These are phyloP conservation scores for Cryptococcus neoformans DNA, from an alignment of 1,284 basidiomycete genomes.

Conservation along the genomic window DNA sequence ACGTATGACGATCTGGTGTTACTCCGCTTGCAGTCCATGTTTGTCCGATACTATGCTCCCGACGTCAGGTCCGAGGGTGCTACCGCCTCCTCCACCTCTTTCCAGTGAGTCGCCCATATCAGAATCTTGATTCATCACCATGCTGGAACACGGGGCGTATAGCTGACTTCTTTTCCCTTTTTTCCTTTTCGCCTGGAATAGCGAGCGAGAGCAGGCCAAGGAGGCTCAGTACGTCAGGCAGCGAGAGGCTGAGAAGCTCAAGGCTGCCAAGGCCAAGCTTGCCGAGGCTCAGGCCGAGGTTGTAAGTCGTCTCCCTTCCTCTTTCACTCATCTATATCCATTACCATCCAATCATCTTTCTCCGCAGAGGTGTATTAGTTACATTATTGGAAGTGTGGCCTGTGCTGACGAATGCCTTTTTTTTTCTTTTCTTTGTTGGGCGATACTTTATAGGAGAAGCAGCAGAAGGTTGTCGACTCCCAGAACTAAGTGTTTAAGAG, in stretches of 20 bases:
- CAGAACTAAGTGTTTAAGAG: slow-evolving; percentile 3
- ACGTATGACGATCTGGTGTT: neutral
- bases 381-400: neutral
- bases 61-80: slow-evolving; percentile 36
- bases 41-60: slow-evolving; percentile 37
- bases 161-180: neutral
- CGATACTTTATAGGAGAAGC: slow-evolving; percentile 8
- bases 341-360: neutral
- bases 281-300: slow-evolving; percentile 36
- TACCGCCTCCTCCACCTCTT: slow-evolving; percentile 40
- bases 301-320: slow-evolving; percentile 20
- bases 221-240: slow-evolving; percentile 45
- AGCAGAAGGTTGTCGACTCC: slow-evolving; percentile 15
- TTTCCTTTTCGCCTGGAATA: slow-evolving; percentile 8
- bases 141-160: neutral
- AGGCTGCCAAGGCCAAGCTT: slow-evolving; percentile 23
- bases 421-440: neutral
- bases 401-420: neutral
- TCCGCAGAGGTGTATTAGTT: neutral
- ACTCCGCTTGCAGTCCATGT: slow-evolving; percentile 20
- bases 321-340: neutral
- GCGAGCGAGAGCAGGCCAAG: slow-evolving; percentile 44
- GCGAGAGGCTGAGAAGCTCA: slow-evolving; percentile 16
- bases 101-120: slow-evolving; percentile 29
- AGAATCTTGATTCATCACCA: neutral